Conservation (phyloP, 2,329 filamentous ascomycete species). For the Fonsecaea multimorphosa region DNA sequence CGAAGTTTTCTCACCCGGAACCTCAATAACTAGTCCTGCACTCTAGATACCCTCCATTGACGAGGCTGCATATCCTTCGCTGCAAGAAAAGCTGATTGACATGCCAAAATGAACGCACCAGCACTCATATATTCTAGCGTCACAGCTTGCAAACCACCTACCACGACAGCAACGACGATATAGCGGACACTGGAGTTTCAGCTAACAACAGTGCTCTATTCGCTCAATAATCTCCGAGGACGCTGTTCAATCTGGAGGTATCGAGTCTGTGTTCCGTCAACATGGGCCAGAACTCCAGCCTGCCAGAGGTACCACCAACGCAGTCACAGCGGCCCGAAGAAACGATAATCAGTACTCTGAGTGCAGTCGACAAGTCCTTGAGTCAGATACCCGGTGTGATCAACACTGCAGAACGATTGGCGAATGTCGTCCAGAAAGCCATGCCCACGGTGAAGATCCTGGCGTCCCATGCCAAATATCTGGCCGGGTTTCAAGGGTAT, state of each 20-base stretch:
- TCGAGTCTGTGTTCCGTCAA: background rate
- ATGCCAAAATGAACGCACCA: background rate
- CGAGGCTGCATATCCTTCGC: background rate
- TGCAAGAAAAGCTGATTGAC: background rate
- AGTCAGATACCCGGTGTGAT: background rate
- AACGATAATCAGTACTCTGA: background rate
- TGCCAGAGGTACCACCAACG: background rate
- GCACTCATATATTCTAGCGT: background rate
- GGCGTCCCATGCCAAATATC: slow-evolving; percentile 1
- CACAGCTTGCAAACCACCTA: background rate
- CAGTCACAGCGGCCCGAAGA: background rate
- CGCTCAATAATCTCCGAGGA: background rate
- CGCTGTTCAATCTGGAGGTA: background rate
- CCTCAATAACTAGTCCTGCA: background rate
- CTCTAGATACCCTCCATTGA: background rate
- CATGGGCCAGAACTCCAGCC: background rate
- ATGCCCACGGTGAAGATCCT: background rate
- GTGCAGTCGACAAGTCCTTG: background rate
- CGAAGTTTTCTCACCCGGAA: background rate
- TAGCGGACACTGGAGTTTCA: background rate
- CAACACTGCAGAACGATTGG: background rate
- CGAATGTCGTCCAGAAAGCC: background rate
- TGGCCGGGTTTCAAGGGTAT: background rate
- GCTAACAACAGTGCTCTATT: background rate
- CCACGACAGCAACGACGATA: background rate